Percentiles rank a stretch among this genome's conserved stretches.
Evolutionary conservation across 164 flowering plant species (phyloP).

Genomic region (Saururus chinensis): DNA sequence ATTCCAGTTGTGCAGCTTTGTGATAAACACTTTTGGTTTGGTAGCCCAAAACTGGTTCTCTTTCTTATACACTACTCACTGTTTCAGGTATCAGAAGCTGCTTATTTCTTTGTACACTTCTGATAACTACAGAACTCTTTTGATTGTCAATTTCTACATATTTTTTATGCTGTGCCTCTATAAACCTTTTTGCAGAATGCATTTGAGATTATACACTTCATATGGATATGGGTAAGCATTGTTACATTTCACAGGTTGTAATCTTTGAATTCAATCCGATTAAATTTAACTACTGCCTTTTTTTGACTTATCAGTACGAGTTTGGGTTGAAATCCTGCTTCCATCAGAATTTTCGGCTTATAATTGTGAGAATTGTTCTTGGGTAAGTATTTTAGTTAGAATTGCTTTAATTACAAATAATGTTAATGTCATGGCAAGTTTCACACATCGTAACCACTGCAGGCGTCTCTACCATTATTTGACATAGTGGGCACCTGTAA

Average conservation of each 20-base stretch:
- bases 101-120: too few relatives aligned
- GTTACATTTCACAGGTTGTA: background rate
- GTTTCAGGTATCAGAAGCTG: conserved; percentile 50
- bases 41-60: conserved; percentile 56
- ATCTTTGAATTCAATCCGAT: background rate
- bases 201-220: conserved; percentile 80
- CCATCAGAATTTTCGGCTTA: conserved; percentile 24
- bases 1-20: conserved; percentile 89
- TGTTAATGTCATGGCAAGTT: too few relatives aligned
- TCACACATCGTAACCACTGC: too few relatives aligned
- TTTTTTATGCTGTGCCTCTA: background rate
- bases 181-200: conserved; percentile 53
- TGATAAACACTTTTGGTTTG: conserved; percentile 82
- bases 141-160: background rate
- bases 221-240: conserved; percentile 88
- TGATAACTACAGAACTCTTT: background rate
- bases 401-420: background rate
- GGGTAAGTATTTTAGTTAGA: conserved; percentile 43
- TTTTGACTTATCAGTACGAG: conserved; percentile 37
- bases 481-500: too few relatives aligned
- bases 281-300: background rate
- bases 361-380: conserved; percentile 37
- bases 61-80: conserved; percentile 73
- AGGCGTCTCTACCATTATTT: too few relatives aligned
- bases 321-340: conserved; percentile 52